Evolutionary conservation across 208 protist genomes (phyloP).

Genomic region (Vickermania spadyakhi): DNA sequence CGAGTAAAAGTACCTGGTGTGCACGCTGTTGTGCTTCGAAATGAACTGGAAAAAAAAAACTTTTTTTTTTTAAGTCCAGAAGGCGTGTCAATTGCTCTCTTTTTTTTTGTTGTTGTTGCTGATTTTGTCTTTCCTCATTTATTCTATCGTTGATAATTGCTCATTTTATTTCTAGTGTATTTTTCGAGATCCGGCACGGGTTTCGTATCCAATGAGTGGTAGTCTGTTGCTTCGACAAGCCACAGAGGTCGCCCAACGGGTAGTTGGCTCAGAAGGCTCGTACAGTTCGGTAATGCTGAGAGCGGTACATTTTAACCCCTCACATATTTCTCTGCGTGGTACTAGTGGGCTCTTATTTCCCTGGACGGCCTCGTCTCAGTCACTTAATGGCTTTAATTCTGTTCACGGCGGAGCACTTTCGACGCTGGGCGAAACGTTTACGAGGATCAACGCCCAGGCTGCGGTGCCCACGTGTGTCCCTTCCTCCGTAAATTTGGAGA

Average conservation of each 20-base stretch:
- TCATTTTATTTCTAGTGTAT: too few relatives aligned
- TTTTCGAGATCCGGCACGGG: constrained; percentile 8
- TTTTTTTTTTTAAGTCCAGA: neutral
- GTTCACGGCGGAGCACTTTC: constrained; percentile 78
- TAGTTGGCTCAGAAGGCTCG: constrained; percentile 17
- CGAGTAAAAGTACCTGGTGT: too few relatives aligned
- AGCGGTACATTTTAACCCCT: constrained; percentile 49
- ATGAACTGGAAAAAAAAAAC: neutral
- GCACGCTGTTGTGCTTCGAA: neutral
- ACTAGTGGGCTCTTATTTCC: constrained; percentile 55
- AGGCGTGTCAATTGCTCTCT: neutral
- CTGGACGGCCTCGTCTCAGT: constrained; percentile 31
- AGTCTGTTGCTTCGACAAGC: too few relatives aligned
- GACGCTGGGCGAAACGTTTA: constrained; percentile 76
- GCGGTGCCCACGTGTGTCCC: constrained; percentile 11
- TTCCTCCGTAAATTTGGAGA: constrained; percentile 68
- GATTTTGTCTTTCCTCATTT: neutral
- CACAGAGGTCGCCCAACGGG: constrained; percentile 21
- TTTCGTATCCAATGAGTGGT: neutral
- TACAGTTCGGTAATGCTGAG: constrained; percentile 47
- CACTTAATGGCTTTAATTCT: constrained; percentile 72
- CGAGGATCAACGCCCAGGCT: constrained; percentile 48
- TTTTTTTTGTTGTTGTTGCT: neutral
- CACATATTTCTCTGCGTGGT: constrained; percentile 21
- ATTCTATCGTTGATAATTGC: too few relatives aligned